Evolutionary conservation across 345 rosid species (phyloP), one percentile per base, ranked within the genome.

Genomic region (Eucalyptus cloeziana): DNA sequence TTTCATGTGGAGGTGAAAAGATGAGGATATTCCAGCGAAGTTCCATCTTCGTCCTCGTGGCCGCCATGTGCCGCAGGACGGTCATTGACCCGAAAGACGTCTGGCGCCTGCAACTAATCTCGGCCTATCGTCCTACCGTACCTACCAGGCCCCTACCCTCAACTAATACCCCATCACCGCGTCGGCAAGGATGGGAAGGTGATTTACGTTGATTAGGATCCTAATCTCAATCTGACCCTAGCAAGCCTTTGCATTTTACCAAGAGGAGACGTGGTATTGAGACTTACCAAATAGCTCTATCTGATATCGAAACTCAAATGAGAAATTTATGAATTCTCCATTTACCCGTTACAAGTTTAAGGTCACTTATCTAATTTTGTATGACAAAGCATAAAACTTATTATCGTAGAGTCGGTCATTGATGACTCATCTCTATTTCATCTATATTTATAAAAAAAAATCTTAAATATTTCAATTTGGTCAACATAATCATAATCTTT

Each of bases 21-120:
- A 40, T 22, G 83, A 76, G 15, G 43, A 76, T 21, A 30, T 76
- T 76, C 30, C 47, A 40, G 85, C 27, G 9, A 11, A 40, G 83
- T 37, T 21, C 44, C 22, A 10, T 37, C 45, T 3, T 19, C 13
- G 45, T 10, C 58, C 43, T n/a, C 44, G 33, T 37, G 56, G 54
- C 44, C 44, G 24, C 4, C 24, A 47, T 85, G 25, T 85, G 87
- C 16, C 44, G 24, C 10, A 7, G 54, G 54, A n/a, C 44, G 62
- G 87, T 86, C 87, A 49, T 50, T 86, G 17, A 19, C 85, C 56
- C 13, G 62, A 86, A 86, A 86, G 87, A 86, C 87, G 87, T 86
- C 87, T 50, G 56, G 30, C 19, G 27, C 40, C 87, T 51, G 87
- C 54, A 86, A 86, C 87, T 86, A 11, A 50, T 52, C 45, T 51